These are phyloP conservation scores for Leccinum subrobustum DNA, from an alignment of 1,284 basidiomycete genomes.

Conservation along the genomic window DNA sequence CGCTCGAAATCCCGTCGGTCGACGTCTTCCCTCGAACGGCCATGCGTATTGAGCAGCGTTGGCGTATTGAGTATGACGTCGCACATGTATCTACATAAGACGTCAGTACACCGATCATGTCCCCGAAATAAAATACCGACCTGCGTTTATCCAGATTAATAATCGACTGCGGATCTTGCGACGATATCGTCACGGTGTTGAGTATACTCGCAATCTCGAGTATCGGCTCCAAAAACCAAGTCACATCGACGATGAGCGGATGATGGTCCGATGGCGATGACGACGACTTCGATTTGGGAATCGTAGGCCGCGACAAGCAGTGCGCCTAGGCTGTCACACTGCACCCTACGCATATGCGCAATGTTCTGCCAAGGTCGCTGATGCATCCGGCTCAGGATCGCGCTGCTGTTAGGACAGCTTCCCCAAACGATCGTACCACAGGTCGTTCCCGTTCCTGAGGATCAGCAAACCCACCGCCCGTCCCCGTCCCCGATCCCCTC, in stretches of 20 bases:
- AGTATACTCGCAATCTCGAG: slow-evolving; percentile 73
- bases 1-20: slow-evolving; percentile 70
- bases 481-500: neutral
- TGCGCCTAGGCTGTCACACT: slow-evolving; percentile 58
- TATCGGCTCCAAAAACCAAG: slow-evolving; percentile 78
- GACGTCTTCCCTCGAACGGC: slow-evolving; percentile 49
- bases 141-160: slow-evolving; percentile 81
- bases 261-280: slow-evolving; percentile 28
- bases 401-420: slow-evolving; percentile 68
- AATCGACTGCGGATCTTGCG: slow-evolving; percentile 52
- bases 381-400: slow-evolving; percentile 64
- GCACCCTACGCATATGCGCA: slow-evolving; percentile 53
- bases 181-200: slow-evolving; percentile 60
- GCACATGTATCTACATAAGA: slow-evolving; percentile 53
- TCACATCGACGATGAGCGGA: slow-evolving; percentile 67
- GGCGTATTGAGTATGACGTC: slow-evolving; percentile 57
- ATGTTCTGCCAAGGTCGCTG: slow-evolving; percentile 71
- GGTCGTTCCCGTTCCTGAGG: slow-evolving; percentile 43
- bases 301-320: slow-evolving; percentile 51
- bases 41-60: slow-evolving; percentile 42
- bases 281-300: slow-evolving; percentile 30
- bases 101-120: slow-evolving; percentile 6
- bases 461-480: slow-evolving; percentile 35
- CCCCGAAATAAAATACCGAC: slow-evolving; percentile 38
- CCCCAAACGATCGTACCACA: slow-evolving; percentile 73